Evolutionary conservation across 2,329 filamentous ascomycete species (phyloP), one percentile per base, ranked within the genome.

Genomic region (Ciborinia camelliae): DNA sequence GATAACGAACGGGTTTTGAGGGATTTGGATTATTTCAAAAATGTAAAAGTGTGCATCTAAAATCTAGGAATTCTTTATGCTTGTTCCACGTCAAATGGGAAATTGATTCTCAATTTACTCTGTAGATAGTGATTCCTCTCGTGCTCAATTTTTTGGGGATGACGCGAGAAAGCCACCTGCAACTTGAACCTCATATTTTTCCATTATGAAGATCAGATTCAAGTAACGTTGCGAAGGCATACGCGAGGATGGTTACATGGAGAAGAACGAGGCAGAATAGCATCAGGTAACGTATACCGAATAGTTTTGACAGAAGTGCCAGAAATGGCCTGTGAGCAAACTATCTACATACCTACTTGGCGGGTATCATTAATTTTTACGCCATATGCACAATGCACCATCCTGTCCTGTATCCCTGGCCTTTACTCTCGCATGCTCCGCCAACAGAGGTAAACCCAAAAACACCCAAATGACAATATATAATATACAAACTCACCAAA

Each of bases 321-420:
- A 39, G 35, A 61, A 30, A 51, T 37, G 32, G 18, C 58, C 39
- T 50, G 32, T 37, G 45, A 52, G 26, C 26, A 57, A 57, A 63
- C 30, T 52, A 64, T 45, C 32, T 51, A 51, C 43, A 61, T 50
- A 41, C 43, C 51, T 50, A 41, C n/a, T 47, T 63, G 30, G 30
- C 39, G 51, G 65, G 54, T 64, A 66, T 61, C 62, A 66, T 60
- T 48, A 28, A 35, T 53, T 53, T 53, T 35, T 63, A 50, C 45
- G 32, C 60, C 28, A 43, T 57, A 58, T 63, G 41, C 20, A 43
- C 43, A 62, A 65, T 62, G 26, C 48, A 54, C 26, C 30, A 14
- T 47, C 28, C 41, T 32, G 39, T 18, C 41, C 28, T 47, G 3
- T 35, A 47, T 45, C 54, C 28, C 10, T 28, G 5, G 20, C 1